Conservation (phyloP, 441 rosid species). For the Eutrema salsugineum region DNA sequence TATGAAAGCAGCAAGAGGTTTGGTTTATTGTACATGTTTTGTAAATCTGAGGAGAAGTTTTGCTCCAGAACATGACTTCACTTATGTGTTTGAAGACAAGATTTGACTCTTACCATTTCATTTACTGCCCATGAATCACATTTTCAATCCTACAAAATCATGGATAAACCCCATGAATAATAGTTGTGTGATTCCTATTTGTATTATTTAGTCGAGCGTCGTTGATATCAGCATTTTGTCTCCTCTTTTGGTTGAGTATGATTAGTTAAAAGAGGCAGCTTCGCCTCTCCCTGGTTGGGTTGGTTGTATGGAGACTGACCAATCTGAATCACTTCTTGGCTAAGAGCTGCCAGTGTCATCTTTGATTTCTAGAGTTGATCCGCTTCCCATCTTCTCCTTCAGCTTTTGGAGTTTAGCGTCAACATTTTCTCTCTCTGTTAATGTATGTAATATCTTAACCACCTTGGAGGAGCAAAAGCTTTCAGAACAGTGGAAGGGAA, state of each 20-base stretch:
- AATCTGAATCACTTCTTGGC: slow-evolving; percentile 90
- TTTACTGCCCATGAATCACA: background rate
- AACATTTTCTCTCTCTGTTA: slow-evolving; percentile 47
- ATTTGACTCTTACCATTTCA: background rate
- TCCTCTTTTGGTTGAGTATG: too few species aligned
- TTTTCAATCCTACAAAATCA: background rate
- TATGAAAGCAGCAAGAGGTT: background rate
- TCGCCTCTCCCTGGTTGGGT: too few species aligned
- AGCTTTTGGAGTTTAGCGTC: too few species aligned
- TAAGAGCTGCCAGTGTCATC: slow-evolving; percentile 80
- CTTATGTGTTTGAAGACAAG: background rate
- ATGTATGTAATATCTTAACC: slow-evolving; percentile 57
- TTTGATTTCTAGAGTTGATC: slow-evolving; percentile 65
- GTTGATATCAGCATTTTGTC: too few species aligned
- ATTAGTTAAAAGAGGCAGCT: too few species aligned
- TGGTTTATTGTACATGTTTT: slow-evolving; percentile 9
- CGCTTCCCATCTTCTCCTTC: too few species aligned
- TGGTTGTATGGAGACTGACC: slow-evolving; percentile 91
- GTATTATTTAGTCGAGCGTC: too few species aligned
- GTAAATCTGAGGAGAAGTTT: background rate
- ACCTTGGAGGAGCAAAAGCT: slow-evolving; percentile 69
- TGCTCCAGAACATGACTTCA: background rate
- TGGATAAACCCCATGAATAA: background rate
- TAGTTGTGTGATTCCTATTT: background rate
- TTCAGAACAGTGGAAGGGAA: slow-evolving; percentile 81